These are phyloP conservation scores for Typha latifolia DNA, from an alignment of 176 grass and related monocot genomes.

Conservation along the genomic window DNA sequence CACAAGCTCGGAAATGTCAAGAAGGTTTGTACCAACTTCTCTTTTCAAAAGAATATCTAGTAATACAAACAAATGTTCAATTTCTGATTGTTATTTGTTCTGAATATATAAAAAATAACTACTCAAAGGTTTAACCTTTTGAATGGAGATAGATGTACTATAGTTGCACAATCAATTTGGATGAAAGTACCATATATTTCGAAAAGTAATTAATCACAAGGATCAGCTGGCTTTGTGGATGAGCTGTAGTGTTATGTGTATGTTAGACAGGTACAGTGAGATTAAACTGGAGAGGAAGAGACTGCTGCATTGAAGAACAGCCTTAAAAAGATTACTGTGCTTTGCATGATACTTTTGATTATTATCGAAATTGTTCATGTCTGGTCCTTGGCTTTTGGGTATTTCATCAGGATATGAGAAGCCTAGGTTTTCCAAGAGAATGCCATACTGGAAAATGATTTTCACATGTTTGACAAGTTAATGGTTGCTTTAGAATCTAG, in stretches of 20 bases:
- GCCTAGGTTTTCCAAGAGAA: too few species aligned
- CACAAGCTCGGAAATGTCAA: conserved; percentile 56
- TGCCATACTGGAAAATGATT: background rate
- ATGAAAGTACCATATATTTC: background rate
- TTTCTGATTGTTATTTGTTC: background rate
- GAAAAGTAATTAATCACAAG: too few species aligned
- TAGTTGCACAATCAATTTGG: background rate
- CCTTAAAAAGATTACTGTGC: too few species aligned
- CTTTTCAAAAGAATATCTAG: background rate
- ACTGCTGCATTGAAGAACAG: too few species aligned
- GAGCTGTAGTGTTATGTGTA: too few species aligned
- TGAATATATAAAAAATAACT: background rate
- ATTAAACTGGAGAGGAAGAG: too few species aligned
- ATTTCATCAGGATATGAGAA: too few species aligned
- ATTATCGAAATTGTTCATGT: too few species aligned
- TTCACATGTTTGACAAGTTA: background rate
- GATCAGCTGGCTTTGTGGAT: too few species aligned
- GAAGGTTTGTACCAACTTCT: conserved; percentile 48
- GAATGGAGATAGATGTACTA: background rate
- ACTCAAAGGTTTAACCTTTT: background rate
- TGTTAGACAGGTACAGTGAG: too few species aligned
- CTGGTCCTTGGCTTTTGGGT: too few species aligned
- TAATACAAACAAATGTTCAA: background rate
- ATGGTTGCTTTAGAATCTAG: background rate
- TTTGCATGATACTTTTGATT: too few species aligned